Evolutionary conservation across 2,329 filamentous ascomycete species (phyloP), one percentile per base, ranked within the genome.

Genomic region (Aspergillus proliferans): DNA sequence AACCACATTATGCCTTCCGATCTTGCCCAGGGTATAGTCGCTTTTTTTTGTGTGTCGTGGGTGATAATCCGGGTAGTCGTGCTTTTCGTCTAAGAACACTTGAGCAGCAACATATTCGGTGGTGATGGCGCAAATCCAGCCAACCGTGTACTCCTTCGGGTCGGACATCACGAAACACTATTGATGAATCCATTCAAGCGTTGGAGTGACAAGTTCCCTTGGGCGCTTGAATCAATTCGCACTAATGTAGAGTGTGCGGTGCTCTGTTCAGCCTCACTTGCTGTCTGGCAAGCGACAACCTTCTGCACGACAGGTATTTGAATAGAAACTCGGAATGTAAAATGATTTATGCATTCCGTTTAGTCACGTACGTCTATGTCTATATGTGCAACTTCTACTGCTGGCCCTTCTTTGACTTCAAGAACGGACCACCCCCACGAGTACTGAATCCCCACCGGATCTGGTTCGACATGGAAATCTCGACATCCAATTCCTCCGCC

Each of bases 391-490:
- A 19, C n/a, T 1, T 38, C 6, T 19, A 38, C 9, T 19, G 18
- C n/a, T 38, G 34, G 5, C 4, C 10, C 9, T 36, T 36, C 38
- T 40, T 40, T 8, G 18, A 6, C 18, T 21, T 40, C 38, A 40
- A 19, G 19, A 40, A 40, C 8, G 38, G 38, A 4, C 38, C 38
- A 12, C 38, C 38, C 9, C 38, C 38, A 19, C 38, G 15, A 19
- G 7, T 19, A 19, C 38, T 18, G 53, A 82, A 81, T 8, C 76
- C 78, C 79, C 79, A 82, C n/a, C 78, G 68, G 45, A 82, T 82
- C 69, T 94, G 88, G 55, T 82, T 82, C 1, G 89, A 81, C 80
- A 85, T 85, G 58, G 84, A 75, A 4, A 91, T 81, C 50, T 82
- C 73, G 3, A 91, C 82, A 8, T 81, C 83, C 28, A 95, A 72